Evolutionary conservation across 2,329 filamentous ascomycete species (phyloP).

Genomic region (Monosporascus sp.): DNA sequence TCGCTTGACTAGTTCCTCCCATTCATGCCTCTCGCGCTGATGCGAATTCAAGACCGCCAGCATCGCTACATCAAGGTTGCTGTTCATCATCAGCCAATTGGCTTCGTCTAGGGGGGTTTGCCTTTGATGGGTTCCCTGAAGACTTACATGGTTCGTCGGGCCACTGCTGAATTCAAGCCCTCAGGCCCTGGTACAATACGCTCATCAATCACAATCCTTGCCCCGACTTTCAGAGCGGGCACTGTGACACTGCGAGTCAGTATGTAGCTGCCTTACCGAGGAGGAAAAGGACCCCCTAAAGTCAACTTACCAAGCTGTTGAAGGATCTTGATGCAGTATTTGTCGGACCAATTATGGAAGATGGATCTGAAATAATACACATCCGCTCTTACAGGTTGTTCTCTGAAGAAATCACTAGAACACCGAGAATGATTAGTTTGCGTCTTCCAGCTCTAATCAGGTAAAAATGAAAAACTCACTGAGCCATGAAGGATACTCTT

Average conservation of each 20-base stretch:
- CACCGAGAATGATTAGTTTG: background rate
- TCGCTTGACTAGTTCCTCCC: background rate
- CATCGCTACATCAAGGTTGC: slow-evolving; percentile 3
- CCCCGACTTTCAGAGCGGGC: slow-evolving; percentile 11
- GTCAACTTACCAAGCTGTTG: slow-evolving; percentile 2
- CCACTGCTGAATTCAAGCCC: background rate
- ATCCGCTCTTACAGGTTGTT: background rate
- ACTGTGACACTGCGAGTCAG: background rate
- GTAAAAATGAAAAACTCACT: slow-evolving; percentile 6
- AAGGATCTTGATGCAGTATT: slow-evolving; percentile 17
- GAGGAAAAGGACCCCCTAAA: too few species aligned
- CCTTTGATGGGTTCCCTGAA: too few species aligned
- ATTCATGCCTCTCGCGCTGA: slow-evolving; percentile 1
- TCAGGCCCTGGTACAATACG: background rate
- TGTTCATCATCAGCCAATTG: background rate
- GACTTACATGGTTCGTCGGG: too few species aligned
- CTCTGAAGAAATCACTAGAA: slow-evolving; percentile 2
- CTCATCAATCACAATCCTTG: slow-evolving; percentile 3
- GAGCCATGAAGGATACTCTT: slow-evolving; percentile 12
- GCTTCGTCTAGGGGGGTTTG: too few species aligned
- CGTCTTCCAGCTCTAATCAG: background rate
- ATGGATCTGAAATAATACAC: slow-evolving; percentile 14
- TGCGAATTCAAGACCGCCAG: slow-evolving; percentile 3
- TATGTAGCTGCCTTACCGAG: too few species aligned
- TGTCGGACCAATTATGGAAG: slow-evolving; percentile 21